Percentiles rank a stretch among this genome's conserved stretches.
These are phyloP conservation scores for Melaleuca quinquenervia DNA, from an alignment of 345 rosid genomes.

Conservation along the genomic window DNA sequence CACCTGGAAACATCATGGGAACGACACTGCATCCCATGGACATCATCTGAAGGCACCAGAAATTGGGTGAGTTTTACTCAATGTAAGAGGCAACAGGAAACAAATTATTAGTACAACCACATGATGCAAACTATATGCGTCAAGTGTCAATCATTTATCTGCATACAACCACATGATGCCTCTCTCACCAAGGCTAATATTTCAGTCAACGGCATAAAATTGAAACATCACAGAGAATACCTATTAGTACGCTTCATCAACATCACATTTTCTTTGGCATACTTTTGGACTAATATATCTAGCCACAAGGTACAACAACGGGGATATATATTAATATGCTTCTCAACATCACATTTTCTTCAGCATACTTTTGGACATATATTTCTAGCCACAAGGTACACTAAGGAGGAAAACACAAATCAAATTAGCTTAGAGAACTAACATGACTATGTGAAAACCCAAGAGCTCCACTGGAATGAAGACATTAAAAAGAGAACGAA, in stretches of 20 bases:
- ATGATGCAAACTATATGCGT: not conserved
- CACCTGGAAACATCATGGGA: slow-evolving; percentile 65
- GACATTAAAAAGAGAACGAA: not conserved
- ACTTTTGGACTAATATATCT: not conserved
- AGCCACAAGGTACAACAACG: not conserved
- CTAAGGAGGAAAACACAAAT: not conserved
- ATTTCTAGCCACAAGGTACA: not conserved
- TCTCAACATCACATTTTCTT: not conserved
- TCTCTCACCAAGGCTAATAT: not conserved
- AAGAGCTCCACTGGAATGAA: not conserved
- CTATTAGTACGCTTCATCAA: not conserved
- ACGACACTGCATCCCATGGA: slow-evolving; percentile 81
- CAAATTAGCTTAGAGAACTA: not conserved
- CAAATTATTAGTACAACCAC: too few species aligned
- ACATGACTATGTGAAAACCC: not conserved
- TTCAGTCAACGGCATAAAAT: not conserved
- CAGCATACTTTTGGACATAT: not conserved
- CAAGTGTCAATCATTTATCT: not conserved
- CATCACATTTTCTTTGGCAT: not conserved
- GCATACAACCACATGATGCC: not conserved
- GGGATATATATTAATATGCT: not conserved
- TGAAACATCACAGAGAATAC: not conserved
- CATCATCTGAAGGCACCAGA: slow-evolving; percentile 47
- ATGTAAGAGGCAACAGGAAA: not conserved
- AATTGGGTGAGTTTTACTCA: slow-evolving; percentile 22